phyloP scores from a whole-genome alignment of 2,329 filamentous ascomycete species.

The Pseudogymnoascus sp. region DNA sequence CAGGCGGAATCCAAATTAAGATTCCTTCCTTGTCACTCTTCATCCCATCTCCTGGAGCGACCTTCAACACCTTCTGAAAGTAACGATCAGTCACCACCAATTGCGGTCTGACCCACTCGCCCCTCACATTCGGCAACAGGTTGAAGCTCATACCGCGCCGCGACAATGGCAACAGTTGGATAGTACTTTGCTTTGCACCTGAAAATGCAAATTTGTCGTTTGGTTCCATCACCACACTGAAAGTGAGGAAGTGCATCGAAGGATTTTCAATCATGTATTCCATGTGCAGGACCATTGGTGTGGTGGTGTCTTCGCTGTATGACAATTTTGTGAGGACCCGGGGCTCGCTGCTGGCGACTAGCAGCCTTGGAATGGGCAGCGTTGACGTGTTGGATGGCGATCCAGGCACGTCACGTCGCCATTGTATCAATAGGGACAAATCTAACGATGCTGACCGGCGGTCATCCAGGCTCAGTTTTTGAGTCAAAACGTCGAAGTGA shows the following conservation, averaged over 20 bases:
- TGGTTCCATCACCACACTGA: constrained; percentile 86
- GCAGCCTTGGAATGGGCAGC: constrained; percentile 72
- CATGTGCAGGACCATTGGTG: constrained; percentile 35
- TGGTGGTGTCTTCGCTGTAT: constrained; percentile 31
- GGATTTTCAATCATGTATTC: constrained; percentile 83
- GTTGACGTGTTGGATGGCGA: constrained; percentile 52
- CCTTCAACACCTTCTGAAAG: constrained; percentile 82
- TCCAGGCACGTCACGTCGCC: constrained; percentile 52
- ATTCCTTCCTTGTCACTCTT: constrained; percentile 57
- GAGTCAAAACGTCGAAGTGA: constrained; percentile 65
- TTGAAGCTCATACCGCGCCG: constrained; percentile 67
- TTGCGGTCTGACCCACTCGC: constrained; percentile 64
- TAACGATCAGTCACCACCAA: constrained; percentile 81
- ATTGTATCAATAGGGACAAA: constrained; percentile 67
- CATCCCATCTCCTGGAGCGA: constrained; percentile 72
- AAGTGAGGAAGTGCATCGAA: constrained; percentile 89
- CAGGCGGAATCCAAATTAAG: constrained; percentile 53
- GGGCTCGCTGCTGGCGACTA: constrained; percentile 77
- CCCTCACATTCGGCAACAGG: constrained; percentile 60
- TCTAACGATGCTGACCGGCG: constrained; percentile 69
- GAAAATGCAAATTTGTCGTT: constrained; percentile 91
- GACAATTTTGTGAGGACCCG: constrained; percentile 60
- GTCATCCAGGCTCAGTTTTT: constrained; percentile 76
- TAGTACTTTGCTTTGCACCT: constrained; percentile 70
- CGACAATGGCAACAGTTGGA: constrained; percentile 79